These are phyloP conservation scores for Rhodotorula sp. DNA, from an alignment of 1,284 basidiomycete genomes.

Conservation along the genomic window DNA sequence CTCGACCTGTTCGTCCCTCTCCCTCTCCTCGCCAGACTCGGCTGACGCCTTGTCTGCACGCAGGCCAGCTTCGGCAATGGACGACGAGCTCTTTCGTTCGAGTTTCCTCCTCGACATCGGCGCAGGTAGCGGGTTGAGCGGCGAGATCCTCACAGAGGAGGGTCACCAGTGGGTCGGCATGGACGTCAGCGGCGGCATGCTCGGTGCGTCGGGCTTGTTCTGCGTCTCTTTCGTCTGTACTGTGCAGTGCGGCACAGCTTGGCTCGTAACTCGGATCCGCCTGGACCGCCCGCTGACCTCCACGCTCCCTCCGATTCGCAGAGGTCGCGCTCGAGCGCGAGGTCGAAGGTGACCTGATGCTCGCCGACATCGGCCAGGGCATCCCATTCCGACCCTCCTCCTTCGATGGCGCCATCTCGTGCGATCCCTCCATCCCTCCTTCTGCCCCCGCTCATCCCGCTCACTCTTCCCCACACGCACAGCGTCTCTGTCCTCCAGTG, in stretches of 20 bases:
- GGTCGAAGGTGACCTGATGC: conserved; percentile 80
- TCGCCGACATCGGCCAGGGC: conserved; percentile 55
- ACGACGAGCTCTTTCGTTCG: conserved; percentile 55
- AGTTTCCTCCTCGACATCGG: conserved; percentile 93
- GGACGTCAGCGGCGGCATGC: conserved; percentile 92
- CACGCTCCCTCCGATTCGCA: conserved; percentile 53
- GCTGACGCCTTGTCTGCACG: neutral
- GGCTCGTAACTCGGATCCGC: neutral
- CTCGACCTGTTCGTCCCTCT: conserved; percentile 63
- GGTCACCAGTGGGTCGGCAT: conserved; percentile 94
- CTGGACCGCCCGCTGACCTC: neutral
- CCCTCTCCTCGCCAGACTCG: neutral
- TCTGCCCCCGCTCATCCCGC: neutral
- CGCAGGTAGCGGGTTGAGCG: conserved; percentile 96
- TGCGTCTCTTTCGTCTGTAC: no score
- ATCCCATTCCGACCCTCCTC: conserved; percentile 85
- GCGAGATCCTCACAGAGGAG: conserved; percentile 92
- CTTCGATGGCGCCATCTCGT: conserved; percentile 98
- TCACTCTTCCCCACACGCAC: conserved; percentile 1
- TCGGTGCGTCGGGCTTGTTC: conserved; percentile 61
- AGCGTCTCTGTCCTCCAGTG: conserved; percentile 98
- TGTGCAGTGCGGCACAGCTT: no score
- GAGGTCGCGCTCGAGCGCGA: conserved; percentile 92
- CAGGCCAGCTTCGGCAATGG: conserved; percentile 10
- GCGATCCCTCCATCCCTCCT: conserved; percentile 35